Base-by-base conservation (phyloP, 352 stramenopile genomes). In the Phytopythium aichiense region DNA sequence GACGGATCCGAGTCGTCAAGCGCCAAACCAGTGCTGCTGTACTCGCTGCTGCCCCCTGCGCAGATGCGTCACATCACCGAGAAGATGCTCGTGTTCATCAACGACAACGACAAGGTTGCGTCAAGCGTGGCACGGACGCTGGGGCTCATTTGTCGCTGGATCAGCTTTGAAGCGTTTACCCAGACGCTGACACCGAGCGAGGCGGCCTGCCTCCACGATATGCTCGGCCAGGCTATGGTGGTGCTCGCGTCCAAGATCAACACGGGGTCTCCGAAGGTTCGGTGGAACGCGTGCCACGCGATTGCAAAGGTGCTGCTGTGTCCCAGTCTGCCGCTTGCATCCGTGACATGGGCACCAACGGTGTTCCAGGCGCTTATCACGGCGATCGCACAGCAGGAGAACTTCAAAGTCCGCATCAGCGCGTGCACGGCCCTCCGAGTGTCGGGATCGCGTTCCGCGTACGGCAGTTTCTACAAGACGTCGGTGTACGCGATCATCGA, bases 391-490 rank as follows among this genome's bases (percentile, higher is more conserved):
- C 87, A 95, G 67, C 87, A 95, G 64, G 87, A 95, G 54, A 95
- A 95, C 63, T 95, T 95, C 61, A 95, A 95, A 54, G 87, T 95
- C 7, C 87, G 87, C 4, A 95, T 95, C 51, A 93, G 83, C 63
- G 86, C 87, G 6, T 82, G 81, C 13, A 92, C 81, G 56, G 87
- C 87, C 11, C 59, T 95, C 13, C 83, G 87, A 1, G 84, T 95
- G 0, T 91, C 84, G 0, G 65, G 82, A 42, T 81, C 76, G 1
- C 81, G 87, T 8, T 86, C 71, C 35, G 74, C 81, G 7, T 94
- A 92, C 59, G 87, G 87, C 9, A 74, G 74, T 22, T 92, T 93
- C 59, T 95, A 87, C 65, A 65, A 79, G 43, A 72, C 66, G 9
- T 83, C 84, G 7, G 64, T 95, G 59, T 66, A 67, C 42, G 79